Percentiles rank a stretch among this genome's conserved stretches.
phyloP scores from a whole-genome alignment of 306 rosid genomes.

The Pachyrhizus erosus region DNA sequence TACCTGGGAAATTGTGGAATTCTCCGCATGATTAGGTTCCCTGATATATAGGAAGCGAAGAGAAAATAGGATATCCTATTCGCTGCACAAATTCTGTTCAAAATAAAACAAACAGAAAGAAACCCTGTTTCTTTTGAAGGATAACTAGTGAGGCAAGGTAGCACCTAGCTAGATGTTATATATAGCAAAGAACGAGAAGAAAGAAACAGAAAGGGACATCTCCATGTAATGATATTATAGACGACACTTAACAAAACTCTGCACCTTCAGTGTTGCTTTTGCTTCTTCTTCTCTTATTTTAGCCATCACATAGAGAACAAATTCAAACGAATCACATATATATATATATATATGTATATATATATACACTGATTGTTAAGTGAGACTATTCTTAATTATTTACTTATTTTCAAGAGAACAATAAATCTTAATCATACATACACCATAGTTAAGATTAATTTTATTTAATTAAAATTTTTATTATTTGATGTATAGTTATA shows the following conservation, averaged over 20 bases:
- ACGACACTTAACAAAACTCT: slow-evolving; percentile 3
- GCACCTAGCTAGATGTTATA: not conserved
- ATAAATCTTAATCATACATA: not conserved
- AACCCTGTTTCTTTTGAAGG: slow-evolving; percentile 36
- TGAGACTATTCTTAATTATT: not conserved
- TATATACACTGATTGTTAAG: no score
- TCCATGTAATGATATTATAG: not conserved
- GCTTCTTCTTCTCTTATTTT: not conserved
- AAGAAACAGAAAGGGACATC: not conserved
- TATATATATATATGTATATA: no score
- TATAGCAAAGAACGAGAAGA: not conserved
- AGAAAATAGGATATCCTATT: not conserved
- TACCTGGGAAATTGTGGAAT: slow-evolving; percentile 30
- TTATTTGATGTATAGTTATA: not conserved
- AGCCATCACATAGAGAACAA: no score
- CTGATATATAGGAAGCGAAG: not conserved
- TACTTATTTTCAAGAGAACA: not conserved
- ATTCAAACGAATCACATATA: no score
- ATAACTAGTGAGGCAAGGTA: not conserved
- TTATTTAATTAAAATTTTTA: not conserved
- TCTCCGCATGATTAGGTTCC: not conserved
- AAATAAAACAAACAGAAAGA: slow-evolving; percentile 31
- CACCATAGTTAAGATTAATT: not conserved
- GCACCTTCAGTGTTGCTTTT: slow-evolving; percentile 6
- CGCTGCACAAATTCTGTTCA: slow-evolving; percentile 4